Conservation (phyloP, 805 yeast genomes). For the Candida sphagnicola region DNA sequence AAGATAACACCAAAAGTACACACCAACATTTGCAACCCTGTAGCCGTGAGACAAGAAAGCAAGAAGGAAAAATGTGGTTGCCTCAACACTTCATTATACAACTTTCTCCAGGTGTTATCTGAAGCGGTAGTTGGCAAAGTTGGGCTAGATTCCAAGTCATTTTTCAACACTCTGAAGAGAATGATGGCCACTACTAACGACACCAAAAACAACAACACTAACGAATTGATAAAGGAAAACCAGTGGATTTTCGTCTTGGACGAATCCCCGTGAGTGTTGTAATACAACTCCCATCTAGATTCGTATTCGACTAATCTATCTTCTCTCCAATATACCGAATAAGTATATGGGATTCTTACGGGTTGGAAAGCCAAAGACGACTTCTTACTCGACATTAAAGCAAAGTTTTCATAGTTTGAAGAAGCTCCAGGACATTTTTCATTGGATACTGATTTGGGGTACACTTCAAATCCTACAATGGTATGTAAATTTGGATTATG, state of each 20-base stretch:
- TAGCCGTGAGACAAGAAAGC: slow-evolving; percentile 57
- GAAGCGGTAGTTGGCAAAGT: slow-evolving; percentile 9
- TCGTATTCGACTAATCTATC: slow-evolving; percentile 62
- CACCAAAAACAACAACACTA: slow-evolving; percentile 58
- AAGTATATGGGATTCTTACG: slow-evolving; percentile 68
- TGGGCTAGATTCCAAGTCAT: slow-evolving; percentile 4
- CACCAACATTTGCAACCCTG: slow-evolving; percentile 71
- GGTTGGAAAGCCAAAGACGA: slow-evolving; percentile 23
- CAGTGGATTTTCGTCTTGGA: slow-evolving; percentile 59
- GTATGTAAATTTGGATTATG: slow-evolving; percentile 41
- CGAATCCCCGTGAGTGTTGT: slow-evolving; percentile 48
- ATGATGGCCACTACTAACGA: slow-evolving; percentile 65
- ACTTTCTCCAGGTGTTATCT: slow-evolving; percentile 43
- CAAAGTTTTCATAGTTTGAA: slow-evolving; percentile 53
- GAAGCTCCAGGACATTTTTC: slow-evolving; percentile 73
- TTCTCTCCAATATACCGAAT: slow-evolving; percentile 86
- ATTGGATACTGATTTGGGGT: slow-evolving; percentile 73
- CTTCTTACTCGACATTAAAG: slow-evolving; percentile 40
- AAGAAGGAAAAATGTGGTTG: slow-evolving; percentile 46
- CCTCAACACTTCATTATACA: slow-evolving; percentile 50
- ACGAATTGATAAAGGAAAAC: slow-evolving; percentile 70
- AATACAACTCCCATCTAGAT: slow-evolving; percentile 71
- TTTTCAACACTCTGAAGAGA: slow-evolving; percentile 49
- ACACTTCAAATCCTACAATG: slow-evolving; percentile 87
- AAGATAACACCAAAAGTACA: slow-evolving; percentile 59